Base-by-base conservation (phyloP, 352 stramenopile species). In the Globisporangium iwayamae region DNA sequence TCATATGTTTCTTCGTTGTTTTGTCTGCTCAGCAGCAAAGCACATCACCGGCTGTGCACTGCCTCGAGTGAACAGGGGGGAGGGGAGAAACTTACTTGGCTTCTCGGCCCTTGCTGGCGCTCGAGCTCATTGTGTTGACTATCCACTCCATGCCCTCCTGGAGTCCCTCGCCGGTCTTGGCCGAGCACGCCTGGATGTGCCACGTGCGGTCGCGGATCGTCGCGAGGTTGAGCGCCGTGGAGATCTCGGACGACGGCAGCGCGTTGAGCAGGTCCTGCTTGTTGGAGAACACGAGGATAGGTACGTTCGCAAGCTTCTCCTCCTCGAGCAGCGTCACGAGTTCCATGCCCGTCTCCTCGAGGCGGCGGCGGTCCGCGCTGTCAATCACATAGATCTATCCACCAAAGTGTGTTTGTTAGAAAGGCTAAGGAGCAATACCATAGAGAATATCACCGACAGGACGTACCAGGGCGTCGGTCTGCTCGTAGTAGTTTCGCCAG, bases 401-500 rank as follows among this genome's bases (percentile, higher is more conserved):
- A 43, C 51, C 28, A 25, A 3, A 13, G 1, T n/a, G 1, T n/a
- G 1, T 18, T 28, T 28, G 30, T 57, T 43, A 57, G 51, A 11
- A 10, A 38, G 11, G 28, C 47, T 30, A 32, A 20, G 48, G 34
- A 54, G 10, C 11, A 22, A 11, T 36, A 28, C 6, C 9, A 38
- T 7, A 32, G 3, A 14, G 20, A 4, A 55, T 38, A 25, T 10
- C 22, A 52, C 16, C 4, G 14, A 38, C 22, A 46, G 3, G 6
- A 61, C 73, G 39, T 65, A 93, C 82, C 56, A 98, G 70, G 6
- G 91, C 93, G 69, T 98, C 95, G 2, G 95, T 98, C 75, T 98
- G 78, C 81, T 99, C 98, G 76, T 99, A 99, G 81, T 99, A 99
- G 83, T 99, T 99, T 46, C 97, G 85, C 98, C 98, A 99, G 79